These are phyloP conservation scores for Quercus mongolica DNA, from an alignment of 306 rosid genomes.

Conservation along the genomic window DNA sequence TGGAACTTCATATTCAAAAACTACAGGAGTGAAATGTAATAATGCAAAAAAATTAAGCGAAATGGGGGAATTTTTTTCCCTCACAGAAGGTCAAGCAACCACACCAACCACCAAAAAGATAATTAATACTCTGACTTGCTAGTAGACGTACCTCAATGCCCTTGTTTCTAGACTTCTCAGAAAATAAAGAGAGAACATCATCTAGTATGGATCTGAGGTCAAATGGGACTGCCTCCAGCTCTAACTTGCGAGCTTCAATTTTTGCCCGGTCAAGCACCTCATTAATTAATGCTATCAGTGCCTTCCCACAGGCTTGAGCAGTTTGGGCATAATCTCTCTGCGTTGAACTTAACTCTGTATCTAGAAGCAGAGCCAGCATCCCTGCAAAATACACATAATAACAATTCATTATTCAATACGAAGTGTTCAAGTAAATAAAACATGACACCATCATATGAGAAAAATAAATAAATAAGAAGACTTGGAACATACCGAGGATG, in stretches of 20 bases:
- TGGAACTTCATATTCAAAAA: neutral
- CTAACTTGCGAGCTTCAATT: conserved; percentile 93
- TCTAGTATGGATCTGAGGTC: conserved; percentile 87
- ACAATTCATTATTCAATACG: conserved; percentile 7
- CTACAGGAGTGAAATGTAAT: neutral
- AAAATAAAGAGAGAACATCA: conserved; percentile 92
- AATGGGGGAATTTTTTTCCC: neutral
- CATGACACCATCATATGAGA: neutral
- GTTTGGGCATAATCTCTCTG: conserved; percentile 96
- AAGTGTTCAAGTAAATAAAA: neutral
- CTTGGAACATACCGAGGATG: conserved; percentile 65
- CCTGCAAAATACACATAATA: conserved; percentile 46
- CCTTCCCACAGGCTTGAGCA: conserved; percentile 96
- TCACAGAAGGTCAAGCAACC: conserved; percentile 9
- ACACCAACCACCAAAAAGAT: neutral
- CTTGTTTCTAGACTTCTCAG: conserved; percentile 92
- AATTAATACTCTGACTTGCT: neutral
- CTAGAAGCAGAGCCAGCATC: conserved; percentile 94
- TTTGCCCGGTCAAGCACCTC: conserved; percentile 99
- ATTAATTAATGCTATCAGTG: conserved; percentile 82
- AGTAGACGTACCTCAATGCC: conserved; percentile 72
- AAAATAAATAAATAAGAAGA: conserved; percentile 2
- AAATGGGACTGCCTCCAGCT: conserved; percentile 95
- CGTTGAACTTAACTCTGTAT: conserved; percentile 83
- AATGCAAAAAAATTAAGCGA: neutral